A percentile compares a stretch with the other conserved stretches of the same genome.
phyloP scores from a whole-genome alignment of 345 rosid species.

The Odontarrhena argentea region DNA sequence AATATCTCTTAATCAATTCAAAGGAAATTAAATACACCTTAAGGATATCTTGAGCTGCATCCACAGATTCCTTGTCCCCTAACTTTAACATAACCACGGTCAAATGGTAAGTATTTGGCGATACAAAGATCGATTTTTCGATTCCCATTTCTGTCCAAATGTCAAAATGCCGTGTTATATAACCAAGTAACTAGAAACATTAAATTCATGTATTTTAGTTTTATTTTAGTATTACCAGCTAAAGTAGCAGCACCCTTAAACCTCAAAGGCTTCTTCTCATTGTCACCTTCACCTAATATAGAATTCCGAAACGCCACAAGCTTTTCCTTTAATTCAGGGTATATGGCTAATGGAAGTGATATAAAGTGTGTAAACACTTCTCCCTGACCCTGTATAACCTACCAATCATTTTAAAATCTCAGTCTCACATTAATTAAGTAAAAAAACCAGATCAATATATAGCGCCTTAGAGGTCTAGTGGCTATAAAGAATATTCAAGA shows the following conservation, averaged over 20 bases:
- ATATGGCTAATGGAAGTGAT: slow-evolving; percentile 82
- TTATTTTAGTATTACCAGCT: slow-evolving; percentile 49
- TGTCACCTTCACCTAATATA: slow-evolving; percentile 51
- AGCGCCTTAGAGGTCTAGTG: background rate
- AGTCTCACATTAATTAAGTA: background rate
- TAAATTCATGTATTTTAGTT: background rate
- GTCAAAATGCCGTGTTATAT: slow-evolving; percentile 7
- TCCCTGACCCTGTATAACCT: slow-evolving; percentile 56
- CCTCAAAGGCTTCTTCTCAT: slow-evolving; percentile 10
- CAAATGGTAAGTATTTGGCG: slow-evolving; percentile 75
- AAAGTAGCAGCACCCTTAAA: slow-evolving; percentile 22
- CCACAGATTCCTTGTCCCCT: slow-evolving; percentile 71
- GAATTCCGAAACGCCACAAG: slow-evolving; percentile 61
- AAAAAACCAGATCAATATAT: too few relatives aligned
- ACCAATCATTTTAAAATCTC: slow-evolving; percentile 12
- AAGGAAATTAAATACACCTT: slow-evolving; percentile 48
- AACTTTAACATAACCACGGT: slow-evolving; percentile 90
- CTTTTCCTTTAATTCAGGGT: slow-evolving; percentile 68
- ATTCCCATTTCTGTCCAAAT: slow-evolving; percentile 62
- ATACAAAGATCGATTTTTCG: slow-evolving; percentile 72
- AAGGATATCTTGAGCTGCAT: slow-evolving; percentile 63
- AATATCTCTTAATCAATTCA: background rate
- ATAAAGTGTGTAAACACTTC: slow-evolving; percentile 80
- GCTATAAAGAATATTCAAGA: too few relatives aligned
- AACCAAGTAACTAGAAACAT: background rate